These are phyloP conservation scores for Didymella exigua DNA, from an alignment of 2,329 filamentous ascomycete species.

Conservation along the genomic window DNA sequence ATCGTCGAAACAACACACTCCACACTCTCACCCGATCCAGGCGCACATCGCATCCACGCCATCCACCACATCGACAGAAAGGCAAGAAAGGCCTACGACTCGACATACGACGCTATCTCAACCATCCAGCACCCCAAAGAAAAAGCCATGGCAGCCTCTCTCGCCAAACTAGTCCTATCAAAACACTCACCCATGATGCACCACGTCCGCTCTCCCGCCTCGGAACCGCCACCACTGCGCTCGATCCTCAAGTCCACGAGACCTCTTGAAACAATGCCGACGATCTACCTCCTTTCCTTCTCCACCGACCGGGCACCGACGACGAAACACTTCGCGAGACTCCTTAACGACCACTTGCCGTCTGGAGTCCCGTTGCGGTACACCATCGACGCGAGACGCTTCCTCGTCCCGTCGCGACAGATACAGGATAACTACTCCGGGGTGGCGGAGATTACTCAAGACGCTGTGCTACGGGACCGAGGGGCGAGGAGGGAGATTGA, in stretches of 20 bases:
- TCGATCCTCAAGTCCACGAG: background rate
- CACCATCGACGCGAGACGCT: slow-evolving; percentile 29
- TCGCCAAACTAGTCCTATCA: background rate
- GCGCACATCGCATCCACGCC: background rate
- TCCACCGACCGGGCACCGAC: slow-evolving; percentile 12
- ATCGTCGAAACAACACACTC: background rate
- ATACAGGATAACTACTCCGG: slow-evolving; percentile 33
- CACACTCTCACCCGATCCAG: background rate
- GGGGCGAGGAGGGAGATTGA: slow-evolving; percentile 22
- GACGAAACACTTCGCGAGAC: background rate
- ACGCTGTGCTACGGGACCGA: slow-evolving; percentile 26
- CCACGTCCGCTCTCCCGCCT: background rate
- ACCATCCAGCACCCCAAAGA: background rate
- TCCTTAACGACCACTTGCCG: slow-evolving; percentile 25
- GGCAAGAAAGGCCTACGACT: background rate
- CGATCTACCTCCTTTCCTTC: slow-evolving; percentile 36
- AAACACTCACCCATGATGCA: background rate
- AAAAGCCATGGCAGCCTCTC: background rate
- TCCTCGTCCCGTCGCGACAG: slow-evolving; percentile 18
- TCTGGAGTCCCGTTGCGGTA: slow-evolving; percentile 27
- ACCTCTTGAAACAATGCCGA: no score
- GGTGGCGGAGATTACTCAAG: slow-evolving; percentile 27
- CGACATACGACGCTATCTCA: background rate
- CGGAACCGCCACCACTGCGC: background rate
- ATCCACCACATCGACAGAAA: background rate